A percentile compares a stretch with the other conserved stretches of the same genome.
These are phyloP conservation scores for Inosperma sp. DNA, from an alignment of 768 basidiomycete genomes.

Conservation along the genomic window DNA sequence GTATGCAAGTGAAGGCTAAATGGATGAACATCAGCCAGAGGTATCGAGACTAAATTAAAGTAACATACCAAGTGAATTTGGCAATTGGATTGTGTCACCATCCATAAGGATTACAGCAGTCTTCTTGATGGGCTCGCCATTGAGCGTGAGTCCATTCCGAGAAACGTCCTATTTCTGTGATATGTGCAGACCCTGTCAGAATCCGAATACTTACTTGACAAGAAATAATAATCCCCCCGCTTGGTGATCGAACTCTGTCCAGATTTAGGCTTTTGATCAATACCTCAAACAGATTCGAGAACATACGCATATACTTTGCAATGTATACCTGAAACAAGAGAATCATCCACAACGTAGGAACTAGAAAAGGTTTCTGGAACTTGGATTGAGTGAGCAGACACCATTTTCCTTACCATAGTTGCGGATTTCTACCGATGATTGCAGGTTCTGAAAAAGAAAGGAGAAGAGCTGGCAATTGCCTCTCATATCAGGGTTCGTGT, in stretches of 20 bases:
- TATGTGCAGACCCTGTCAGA: background rate
- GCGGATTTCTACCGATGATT: conserved; percentile 68
- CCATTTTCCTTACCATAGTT: conserved; percentile 45
- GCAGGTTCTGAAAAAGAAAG: conserved; percentile 60
- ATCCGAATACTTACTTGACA: conserved; percentile 53
- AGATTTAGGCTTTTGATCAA: conserved; percentile 1
- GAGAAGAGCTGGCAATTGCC: conserved; percentile 43
- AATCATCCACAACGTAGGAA: conserved; percentile 61
- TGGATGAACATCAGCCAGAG: background rate
- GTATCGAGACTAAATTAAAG: background rate
- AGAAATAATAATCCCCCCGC: conserved; percentile 71
- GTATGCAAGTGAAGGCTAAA: conserved; percentile 62
- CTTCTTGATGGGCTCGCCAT: conserved; percentile 64
- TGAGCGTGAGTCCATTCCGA: conserved; percentile 69
- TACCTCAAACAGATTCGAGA: background rate
- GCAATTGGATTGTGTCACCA: conserved; percentile 65
- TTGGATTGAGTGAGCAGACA: conserved; percentile 21
- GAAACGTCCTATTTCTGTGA: conserved; percentile 56
- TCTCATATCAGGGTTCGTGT: background rate
- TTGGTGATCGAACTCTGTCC: conserved; percentile 60
- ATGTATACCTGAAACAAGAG: conserved; percentile 63
- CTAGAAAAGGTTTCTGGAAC: conserved; percentile 25
- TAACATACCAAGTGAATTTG: conserved; percentile 54
- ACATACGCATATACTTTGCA: conserved; percentile 78
- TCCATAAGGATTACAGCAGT: conserved; percentile 70